These are phyloP conservation scores for Solanum tarapatanum DNA, from an alignment of 257 asterid genomes.

Conservation along the genomic window DNA sequence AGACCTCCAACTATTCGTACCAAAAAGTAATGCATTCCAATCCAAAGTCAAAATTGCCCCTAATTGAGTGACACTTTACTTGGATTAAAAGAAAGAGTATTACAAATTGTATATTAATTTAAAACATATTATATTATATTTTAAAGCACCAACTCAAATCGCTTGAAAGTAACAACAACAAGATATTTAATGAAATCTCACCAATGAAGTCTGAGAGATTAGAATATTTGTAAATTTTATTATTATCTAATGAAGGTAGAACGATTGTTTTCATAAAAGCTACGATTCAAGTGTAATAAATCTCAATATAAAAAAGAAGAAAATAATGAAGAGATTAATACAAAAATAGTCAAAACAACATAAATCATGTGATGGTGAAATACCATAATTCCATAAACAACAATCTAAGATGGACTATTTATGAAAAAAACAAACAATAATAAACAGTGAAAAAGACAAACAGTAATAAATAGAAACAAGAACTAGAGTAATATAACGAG, in stretches of 20 bases:
- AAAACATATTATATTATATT: too few species aligned
- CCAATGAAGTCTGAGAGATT: too few species aligned
- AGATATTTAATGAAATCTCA: too few species aligned
- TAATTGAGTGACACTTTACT: background rate
- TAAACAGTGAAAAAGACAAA: too few species aligned
- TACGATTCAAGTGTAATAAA: background rate
- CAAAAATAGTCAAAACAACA: background rate
- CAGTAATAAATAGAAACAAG: too few species aligned
- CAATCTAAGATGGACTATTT: background rate
- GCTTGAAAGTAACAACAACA: background rate
- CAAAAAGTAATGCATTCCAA: background rate
- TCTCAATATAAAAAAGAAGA: too few species aligned
- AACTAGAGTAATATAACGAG: too few species aligned
- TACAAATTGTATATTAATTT: too few species aligned
- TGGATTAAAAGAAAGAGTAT: background rate
- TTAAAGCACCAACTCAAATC: too few species aligned
- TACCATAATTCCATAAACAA: background rate
- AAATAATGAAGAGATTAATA: too few species aligned
- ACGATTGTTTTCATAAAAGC: fast-evolving
- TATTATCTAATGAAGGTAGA: too few species aligned
- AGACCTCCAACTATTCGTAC: background rate
- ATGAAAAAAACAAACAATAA: background rate
- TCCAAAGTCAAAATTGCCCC: background rate
- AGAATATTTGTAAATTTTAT: too few species aligned
- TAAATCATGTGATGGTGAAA: background rate